Evolutionary conservation across 305 asterid species (phyloP).

Genomic region (Rubia peregrina): DNA sequence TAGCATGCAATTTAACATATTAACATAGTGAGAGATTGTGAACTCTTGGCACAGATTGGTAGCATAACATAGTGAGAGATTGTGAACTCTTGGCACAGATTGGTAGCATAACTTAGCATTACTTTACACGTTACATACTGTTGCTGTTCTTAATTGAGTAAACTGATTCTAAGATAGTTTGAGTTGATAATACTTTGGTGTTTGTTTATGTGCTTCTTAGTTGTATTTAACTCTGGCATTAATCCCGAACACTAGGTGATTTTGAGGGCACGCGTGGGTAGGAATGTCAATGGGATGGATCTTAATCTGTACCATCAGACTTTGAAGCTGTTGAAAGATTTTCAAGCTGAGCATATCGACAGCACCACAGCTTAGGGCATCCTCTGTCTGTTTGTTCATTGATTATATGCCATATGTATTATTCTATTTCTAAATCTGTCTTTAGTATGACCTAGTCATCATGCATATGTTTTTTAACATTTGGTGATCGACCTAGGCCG

Average conservation of each 20-base stretch:
- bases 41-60: no score
- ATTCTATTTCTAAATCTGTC: neutral
- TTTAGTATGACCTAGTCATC: slow-evolving; percentile 9
- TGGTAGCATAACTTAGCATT: no score
- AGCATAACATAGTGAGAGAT: no score
- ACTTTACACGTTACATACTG: no score
- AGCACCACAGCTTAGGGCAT: slow-evolving; percentile 22
- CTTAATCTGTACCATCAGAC: slow-evolving; percentile 74
- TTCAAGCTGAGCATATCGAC: slow-evolving; percentile 51
- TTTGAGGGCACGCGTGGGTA: slow-evolving; percentile 80
- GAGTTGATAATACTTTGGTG: no score
- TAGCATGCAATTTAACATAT: no score
- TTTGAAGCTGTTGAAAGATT: slow-evolving; percentile 56
- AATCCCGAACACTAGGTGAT: slow-evolving; percentile 44
- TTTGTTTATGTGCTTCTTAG: neutral
- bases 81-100: no score
- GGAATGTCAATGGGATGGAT: slow-evolving; percentile 91
- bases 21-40: no score
- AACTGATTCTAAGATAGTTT: no score
- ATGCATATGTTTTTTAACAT: neutral
- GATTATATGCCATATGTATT: neutral
- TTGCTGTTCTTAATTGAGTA: no score
- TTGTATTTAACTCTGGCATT: neutral
- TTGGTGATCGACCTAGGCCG: neutral
- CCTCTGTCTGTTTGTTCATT: neutral